A percentile compares a stretch with the other conserved stretches of the same genome.
Conservation (phyloP, 2,329 filamentous ascomycete species). For the Leptographium radiaticola region DNA sequence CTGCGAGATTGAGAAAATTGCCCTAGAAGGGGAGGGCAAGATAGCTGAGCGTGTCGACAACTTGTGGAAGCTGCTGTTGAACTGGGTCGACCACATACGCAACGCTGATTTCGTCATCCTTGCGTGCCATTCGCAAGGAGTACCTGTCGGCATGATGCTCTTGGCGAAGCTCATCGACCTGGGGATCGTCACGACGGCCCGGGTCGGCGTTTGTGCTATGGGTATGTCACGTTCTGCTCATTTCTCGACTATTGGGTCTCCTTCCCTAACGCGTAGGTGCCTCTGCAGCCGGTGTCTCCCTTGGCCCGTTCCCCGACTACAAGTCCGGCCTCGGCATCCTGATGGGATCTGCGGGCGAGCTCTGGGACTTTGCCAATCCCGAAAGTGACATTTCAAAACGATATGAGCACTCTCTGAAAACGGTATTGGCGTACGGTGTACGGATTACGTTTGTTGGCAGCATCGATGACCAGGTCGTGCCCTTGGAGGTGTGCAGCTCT, state of each 20-base stretch:
- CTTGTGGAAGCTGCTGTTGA: conserved; percentile 85
- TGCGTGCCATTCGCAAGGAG: conserved; percentile 92
- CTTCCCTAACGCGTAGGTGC: conserved; percentile 5
- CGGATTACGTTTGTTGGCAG: conserved; percentile 82
- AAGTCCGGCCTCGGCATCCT: conserved; percentile 76
- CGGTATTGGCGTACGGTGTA: conserved; percentile 64
- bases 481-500: conserved; percentile 54
- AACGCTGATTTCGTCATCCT: conserved; percentile 80
- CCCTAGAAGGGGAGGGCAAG: conserved; percentile 86
- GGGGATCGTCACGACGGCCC: conserved; percentile 63
- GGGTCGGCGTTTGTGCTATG: conserved; percentile 77
- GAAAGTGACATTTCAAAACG: conserved; percentile 70
- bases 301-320: conserved; percentile 87
- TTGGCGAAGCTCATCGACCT: conserved; percentile 86
- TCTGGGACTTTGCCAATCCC: conserved; percentile 84
- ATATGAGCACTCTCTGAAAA: conserved; percentile 64
- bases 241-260: not conserved
- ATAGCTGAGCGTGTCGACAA: conserved; percentile 83
- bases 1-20: conserved; percentile 81
- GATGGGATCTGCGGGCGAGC: conserved; percentile 79
- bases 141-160: conserved; percentile 85
- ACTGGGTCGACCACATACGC: conserved; percentile 86
- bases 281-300: conserved; percentile 64
- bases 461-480: conserved; percentile 93
- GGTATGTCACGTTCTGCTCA: conserved; percentile 21